Evolutionary conservation across 2,329 filamentous ascomycete species (phyloP).

Genomic region (Alternaria gaisen): DNA sequence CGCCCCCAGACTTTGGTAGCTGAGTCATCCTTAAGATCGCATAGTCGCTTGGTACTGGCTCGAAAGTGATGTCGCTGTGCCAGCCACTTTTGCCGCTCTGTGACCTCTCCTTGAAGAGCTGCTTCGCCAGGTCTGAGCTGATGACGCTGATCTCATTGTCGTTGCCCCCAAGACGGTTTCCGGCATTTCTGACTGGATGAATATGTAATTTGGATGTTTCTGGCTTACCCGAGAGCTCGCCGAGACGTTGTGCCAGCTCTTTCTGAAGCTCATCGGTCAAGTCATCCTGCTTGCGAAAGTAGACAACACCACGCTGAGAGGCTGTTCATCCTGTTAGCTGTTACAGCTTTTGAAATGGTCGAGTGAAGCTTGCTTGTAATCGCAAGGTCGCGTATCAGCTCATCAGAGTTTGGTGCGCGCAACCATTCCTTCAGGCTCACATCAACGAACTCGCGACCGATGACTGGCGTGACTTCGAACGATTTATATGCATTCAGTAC

Average conservation of each 20-base stretch:
- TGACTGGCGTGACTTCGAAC: constrained; percentile 69
- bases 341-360: not conserved
- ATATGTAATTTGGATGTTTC: constrained; percentile 66
- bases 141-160: constrained; percentile 54
- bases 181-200: constrained; percentile 63
- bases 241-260: constrained; percentile 63
- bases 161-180: constrained; percentile 53
- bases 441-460: constrained; percentile 68
- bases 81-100: constrained; percentile 62
- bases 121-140: constrained; percentile 46
- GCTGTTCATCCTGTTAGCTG: constrained; percentile 40
- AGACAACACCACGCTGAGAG: constrained; percentile 63
- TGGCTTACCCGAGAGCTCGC: constrained; percentile 67
- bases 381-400: constrained; percentile 71
- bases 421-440: constrained; percentile 70
- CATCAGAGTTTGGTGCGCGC: constrained; percentile 69
- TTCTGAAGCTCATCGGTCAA: constrained; percentile 64
- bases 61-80: constrained; percentile 60
- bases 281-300: constrained; percentile 63
- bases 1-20: constrained; percentile 49
- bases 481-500: constrained; percentile 62
- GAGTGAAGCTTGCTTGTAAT: constrained; percentile 40
- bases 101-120: constrained; percentile 42
- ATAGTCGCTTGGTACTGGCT: constrained; percentile 52
- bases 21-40: constrained; percentile 47